Conservation (phyloP, 2,329 filamentous ascomycete species). For the Arthrobotrys musiformis region DNA sequence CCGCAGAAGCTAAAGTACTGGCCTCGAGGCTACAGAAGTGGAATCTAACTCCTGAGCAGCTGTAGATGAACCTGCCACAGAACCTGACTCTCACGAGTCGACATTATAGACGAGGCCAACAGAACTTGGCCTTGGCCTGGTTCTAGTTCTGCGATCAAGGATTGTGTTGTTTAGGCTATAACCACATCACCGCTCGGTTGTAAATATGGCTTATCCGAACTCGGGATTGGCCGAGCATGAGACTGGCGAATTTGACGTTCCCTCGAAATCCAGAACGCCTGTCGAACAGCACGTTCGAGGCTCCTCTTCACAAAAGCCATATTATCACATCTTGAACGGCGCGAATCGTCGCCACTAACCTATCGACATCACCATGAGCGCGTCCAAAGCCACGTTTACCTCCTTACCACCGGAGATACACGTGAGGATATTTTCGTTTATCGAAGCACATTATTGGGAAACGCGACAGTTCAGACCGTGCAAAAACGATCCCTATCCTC, state of each 20-base stretch:
- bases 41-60: background rate
- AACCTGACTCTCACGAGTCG: background rate
- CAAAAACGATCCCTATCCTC: conserved; percentile 30
- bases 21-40: background rate
- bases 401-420: conserved; percentile 35
- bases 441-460: conserved; percentile 32
- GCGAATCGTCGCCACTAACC: background rate
- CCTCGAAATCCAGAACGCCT: background rate
- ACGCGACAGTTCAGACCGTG: conserved; percentile 18
- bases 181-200: background rate
- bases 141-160: no score
- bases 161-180: background rate
- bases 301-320: background rate
- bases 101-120: background rate
- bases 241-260: background rate
- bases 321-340: background rate
- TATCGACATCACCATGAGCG: conserved; percentile 19
- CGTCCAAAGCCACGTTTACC: conserved; percentile 37
- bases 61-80: background rate
- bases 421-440: conserved; percentile 28
- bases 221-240: background rate
- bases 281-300: background rate
- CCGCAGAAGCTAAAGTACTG: background rate
- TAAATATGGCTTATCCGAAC: background rate
- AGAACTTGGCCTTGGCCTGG: background rate